Percentiles rank a stretch among this genome's conserved stretches.
These are phyloP conservation scores for Diplosphaera chodatii DNA, from an alignment of 139 green algal genomes.

Conservation along the genomic window DNA sequence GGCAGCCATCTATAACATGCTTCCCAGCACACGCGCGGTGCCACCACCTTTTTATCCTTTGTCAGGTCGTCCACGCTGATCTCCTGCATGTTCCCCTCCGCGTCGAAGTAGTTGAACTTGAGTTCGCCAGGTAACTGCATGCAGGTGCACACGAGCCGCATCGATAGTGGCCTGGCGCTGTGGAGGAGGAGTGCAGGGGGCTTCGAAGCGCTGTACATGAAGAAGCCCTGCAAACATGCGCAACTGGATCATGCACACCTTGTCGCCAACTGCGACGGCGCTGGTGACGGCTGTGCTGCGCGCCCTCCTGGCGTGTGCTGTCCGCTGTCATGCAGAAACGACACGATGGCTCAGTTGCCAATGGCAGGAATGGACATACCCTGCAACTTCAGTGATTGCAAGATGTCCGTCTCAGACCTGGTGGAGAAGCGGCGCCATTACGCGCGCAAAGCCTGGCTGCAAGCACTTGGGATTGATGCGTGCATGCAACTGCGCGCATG, in stretches of 20 bases:
- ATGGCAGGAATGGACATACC: too few relatives aligned
- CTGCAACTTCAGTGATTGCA: too few relatives aligned
- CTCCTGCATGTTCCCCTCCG: conserved; percentile 85
- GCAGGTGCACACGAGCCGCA: too few relatives aligned
- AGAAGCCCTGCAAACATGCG: too few relatives aligned
- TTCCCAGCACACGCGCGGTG: too few relatives aligned
- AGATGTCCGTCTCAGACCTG: too few relatives aligned
- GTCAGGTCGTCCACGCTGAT: conserved; percentile 67
- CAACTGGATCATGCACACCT: too few relatives aligned
- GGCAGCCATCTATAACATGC: too few relatives aligned
- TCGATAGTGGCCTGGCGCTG: too few relatives aligned
- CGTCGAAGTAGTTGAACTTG: conserved; percentile 84
- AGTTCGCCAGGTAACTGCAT: conserved; percentile 46
- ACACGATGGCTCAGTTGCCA: too few relatives aligned
- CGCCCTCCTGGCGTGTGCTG: neutral
- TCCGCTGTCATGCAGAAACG: neutral
- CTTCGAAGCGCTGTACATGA: too few relatives aligned
- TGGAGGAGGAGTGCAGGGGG: too few relatives aligned
- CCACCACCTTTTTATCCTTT: conserved; percentile 86
- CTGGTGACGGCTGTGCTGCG: conserved; percentile 5
- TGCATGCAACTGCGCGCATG: neutral
- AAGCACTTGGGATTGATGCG: neutral
- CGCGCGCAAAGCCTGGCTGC: neutral
- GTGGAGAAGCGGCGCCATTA: neutral
- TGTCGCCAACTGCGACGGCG: conserved; percentile 45